Evolutionary conservation across 129 eudicot genomes (phyloP), one percentile per base, ranked within the genome.

Genomic region (Escallonia rubra): DNA sequence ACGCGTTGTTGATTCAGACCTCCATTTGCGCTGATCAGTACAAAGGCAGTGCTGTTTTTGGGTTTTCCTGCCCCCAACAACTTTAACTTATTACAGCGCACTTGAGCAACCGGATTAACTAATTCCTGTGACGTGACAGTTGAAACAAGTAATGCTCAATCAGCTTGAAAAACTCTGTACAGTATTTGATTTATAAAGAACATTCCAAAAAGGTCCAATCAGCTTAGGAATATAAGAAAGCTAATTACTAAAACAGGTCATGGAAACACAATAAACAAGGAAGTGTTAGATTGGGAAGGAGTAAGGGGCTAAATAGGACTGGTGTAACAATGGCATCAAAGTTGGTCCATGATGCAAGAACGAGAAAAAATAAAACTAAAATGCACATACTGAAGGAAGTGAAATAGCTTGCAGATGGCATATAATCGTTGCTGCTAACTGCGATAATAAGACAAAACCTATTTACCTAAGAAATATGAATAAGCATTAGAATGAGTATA

Each of bases 1-100:
- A 93, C 99, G 60, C 99, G 86, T 72, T 93, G 96, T 77, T 93
- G 99, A 84, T 93, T 93, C 53, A 93, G 86, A 50, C 99, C 99
- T 74, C 99, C 99, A 73, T 93, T 93, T 61, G 99, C 96, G 61
- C 99, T 93, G 65, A 93, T 87, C 71, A 86, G 45, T 59, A 93
- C 82, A 66, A 75, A 93, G 23, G 96, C 96, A 59, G 63, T 84
- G 78, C 64, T 79, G 69, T 83, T 80, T 71, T 63, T 74, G 7
- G 69, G 66, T 69, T 76, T 74, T 76, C 72, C 99, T 93, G 90
- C 78, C 86, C 85, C 88, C 80, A 76, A 76, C 81, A 85, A 73
- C 63, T 68, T 73, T 61, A 55, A 59, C 71, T 13, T 64, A 69
- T 84, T 79, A 81, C 66, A 71, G 34, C 34, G 34, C 34, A 23